These are phyloP conservation scores for Myxozyma vanderwaltii DNA, from an alignment of 805 yeast genomes.

Conservation along the genomic window DNA sequence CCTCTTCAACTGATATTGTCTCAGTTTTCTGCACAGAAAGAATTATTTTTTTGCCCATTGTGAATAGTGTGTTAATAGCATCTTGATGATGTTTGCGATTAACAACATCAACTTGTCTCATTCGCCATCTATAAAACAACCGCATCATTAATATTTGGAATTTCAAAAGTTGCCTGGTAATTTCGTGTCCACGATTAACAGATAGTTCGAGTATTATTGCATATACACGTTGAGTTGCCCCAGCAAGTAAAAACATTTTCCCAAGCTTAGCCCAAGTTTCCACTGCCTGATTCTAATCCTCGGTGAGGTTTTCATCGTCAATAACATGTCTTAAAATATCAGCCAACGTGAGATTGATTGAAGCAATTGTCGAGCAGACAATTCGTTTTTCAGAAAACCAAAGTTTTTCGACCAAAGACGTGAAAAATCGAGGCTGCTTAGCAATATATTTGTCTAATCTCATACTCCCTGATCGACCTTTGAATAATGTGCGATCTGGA, in stretches of 20 bases:
- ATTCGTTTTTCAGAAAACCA: slow-evolving; percentile 2
- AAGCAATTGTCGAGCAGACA: slow-evolving; percentile 2
- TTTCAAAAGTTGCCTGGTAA: neutral
- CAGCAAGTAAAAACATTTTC: neutral
- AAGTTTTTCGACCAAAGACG: slow-evolving; percentile 2
- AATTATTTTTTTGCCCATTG: neutral
- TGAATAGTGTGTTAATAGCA: neutral
- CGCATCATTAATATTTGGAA: slow-evolving; percentile 1
- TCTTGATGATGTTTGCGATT: slow-evolving; percentile 2
- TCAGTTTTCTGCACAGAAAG: neutral
- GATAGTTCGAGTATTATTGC: slow-evolving; percentile 3
- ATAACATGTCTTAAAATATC: slow-evolving; percentile 8
- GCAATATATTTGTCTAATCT: neutral
- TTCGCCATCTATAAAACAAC: slow-evolving; percentile 7
- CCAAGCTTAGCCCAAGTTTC: slow-evolving; percentile 3
- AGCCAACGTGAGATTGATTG: slow-evolving; percentile 8
- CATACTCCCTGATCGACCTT: neutral
- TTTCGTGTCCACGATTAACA: neutral
- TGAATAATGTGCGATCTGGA: slow-evolving; percentile 1
- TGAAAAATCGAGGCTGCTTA: slow-evolving; percentile 1
- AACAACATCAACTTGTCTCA: neutral
- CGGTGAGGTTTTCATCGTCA: neutral
- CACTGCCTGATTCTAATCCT: neutral
- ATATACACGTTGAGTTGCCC: slow-evolving; percentile 1
- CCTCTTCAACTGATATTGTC: neutral